These are phyloP conservation scores for Sporothrix sp. DNA, from an alignment of 2,329 filamentous ascomycete genomes.

Conservation along the genomic window DNA sequence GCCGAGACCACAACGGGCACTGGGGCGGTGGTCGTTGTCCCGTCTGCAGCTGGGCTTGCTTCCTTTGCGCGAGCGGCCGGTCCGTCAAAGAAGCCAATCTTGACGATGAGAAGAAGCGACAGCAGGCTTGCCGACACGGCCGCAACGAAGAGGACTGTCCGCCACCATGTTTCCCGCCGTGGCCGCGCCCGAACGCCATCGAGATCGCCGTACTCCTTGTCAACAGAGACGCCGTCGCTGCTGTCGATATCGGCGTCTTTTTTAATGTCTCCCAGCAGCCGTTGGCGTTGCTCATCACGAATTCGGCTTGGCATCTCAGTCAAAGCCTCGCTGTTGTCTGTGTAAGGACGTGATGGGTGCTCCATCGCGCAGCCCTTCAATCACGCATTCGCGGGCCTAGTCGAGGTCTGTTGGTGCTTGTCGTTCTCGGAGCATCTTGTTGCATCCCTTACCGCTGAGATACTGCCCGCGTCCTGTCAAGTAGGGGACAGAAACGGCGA, in stretches of 20 bases:
- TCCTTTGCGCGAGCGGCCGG: neutral
- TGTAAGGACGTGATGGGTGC: too few species aligned
- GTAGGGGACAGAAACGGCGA: neutral
- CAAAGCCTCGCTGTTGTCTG: too few species aligned
- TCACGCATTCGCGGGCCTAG: too few species aligned
- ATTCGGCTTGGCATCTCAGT: too few species aligned
- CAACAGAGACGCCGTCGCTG: too few species aligned
- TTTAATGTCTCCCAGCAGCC: neutral
- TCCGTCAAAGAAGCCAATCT: slow-evolving; percentile 14
- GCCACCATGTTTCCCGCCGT: neutral
- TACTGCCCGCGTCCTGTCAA: too few species aligned
- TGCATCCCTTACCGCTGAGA: too few species aligned
- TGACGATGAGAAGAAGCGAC: slow-evolving; percentile 14
- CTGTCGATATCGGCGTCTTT: neutral
- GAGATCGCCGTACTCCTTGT: neutral
- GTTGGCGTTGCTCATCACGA: neutral
- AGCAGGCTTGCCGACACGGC: slow-evolving; percentile 6
- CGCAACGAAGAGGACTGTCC: neutral
- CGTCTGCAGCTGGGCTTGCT: neutral
- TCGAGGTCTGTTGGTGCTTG: too few species aligned
- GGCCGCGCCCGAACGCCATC: neutral
- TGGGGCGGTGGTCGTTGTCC: neutral
- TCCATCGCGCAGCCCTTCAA: too few species aligned
- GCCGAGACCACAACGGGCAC: neutral
- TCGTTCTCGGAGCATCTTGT: too few species aligned